Conservation (phyloP, 768 basidiomycete species). For the Cystofilobasidium bisporidii region DNA sequence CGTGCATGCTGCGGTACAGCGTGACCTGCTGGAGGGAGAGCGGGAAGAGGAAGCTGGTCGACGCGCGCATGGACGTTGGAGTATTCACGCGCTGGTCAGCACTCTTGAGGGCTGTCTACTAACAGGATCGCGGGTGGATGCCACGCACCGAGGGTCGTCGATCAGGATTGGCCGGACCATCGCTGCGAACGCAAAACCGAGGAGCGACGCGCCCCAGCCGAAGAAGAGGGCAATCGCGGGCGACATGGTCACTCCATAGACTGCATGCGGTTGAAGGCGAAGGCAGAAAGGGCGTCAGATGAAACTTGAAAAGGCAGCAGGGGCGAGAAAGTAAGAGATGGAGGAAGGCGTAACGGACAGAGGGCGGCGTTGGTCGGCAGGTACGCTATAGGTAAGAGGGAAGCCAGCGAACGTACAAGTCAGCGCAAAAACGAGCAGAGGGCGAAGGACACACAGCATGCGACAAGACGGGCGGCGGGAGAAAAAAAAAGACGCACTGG, state of each 20-base stretch:
- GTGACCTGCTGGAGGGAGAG: not conserved
- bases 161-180: not conserved
- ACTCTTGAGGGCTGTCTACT: too few relatives aligned
- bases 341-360: too few relatives aligned
- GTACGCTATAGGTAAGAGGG: too few relatives aligned
- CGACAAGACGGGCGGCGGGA: not conserved
- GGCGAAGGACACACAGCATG: too few relatives aligned
- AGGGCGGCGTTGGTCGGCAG: too few relatives aligned
- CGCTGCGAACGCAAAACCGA: not conserved
- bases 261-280: not conserved
- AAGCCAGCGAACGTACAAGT: too few relatives aligned
- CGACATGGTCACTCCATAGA: not conserved
- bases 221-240: not conserved
- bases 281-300: too few relatives aligned
- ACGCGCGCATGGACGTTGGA: too few relatives aligned
- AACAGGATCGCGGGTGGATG: too few relatives aligned
- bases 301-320: not conserved
- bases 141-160: conserved; percentile 1
- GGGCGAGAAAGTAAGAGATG: not conserved
- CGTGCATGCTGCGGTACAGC: not conserved
- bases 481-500: not conserved
- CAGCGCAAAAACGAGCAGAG: too few relatives aligned
- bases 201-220: not conserved
- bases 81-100: too few relatives aligned
- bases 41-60: not conserved